These are phyloP conservation scores for Sclerotinia glacialis DNA, from an alignment of 2,329 filamentous ascomycete genomes.

Conservation along the genomic window DNA sequence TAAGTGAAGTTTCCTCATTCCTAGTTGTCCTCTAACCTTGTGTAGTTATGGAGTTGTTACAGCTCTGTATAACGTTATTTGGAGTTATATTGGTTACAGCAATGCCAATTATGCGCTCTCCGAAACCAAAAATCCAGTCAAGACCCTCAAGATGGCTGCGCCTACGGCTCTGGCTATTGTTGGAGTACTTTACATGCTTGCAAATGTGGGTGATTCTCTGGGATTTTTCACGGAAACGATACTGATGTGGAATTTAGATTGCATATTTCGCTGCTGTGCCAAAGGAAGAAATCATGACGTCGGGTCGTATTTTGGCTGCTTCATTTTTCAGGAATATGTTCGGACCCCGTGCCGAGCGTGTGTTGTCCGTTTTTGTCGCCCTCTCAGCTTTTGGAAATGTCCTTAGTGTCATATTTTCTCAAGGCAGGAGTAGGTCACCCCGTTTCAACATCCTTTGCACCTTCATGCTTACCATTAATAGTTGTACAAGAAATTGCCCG, in stretches of 20 bases:
- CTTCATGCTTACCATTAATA: conserved; percentile 13
- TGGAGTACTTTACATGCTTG: conserved; percentile 62
- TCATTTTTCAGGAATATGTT: conserved; percentile 57
- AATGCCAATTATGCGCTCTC: conserved; percentile 66
- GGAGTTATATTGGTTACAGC: conserved; percentile 66
- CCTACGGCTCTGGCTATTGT: conserved; percentile 58
- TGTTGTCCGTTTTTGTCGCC: conserved; percentile 63
- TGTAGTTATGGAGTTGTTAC: conserved; percentile 58
- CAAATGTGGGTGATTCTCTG: conserved; percentile 45
- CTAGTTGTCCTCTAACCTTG: not conserved
- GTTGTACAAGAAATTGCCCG: conserved; percentile 64
- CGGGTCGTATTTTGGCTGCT: conserved; percentile 52
- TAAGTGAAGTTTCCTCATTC: conserved; percentile 37
- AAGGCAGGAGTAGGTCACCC: conserved; percentile 49
- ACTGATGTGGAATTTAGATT: conserved; percentile 40
- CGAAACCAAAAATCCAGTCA: conserved; percentile 64
- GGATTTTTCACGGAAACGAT: not conserved
- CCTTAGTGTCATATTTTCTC: conserved; percentile 65
- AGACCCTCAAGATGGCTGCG: conserved; percentile 63
- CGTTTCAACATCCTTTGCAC: not conserved
- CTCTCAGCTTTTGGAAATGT: conserved; percentile 67
- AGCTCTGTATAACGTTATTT: conserved; percentile 69
- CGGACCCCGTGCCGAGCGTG: conserved; percentile 53
- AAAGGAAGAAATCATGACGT: conserved; percentile 51
- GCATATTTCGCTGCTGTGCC: conserved; percentile 62